Evolutionary conservation across 2,329 filamentous ascomycete species (phyloP).

Genomic region (Aplosporella prunicola): DNA sequence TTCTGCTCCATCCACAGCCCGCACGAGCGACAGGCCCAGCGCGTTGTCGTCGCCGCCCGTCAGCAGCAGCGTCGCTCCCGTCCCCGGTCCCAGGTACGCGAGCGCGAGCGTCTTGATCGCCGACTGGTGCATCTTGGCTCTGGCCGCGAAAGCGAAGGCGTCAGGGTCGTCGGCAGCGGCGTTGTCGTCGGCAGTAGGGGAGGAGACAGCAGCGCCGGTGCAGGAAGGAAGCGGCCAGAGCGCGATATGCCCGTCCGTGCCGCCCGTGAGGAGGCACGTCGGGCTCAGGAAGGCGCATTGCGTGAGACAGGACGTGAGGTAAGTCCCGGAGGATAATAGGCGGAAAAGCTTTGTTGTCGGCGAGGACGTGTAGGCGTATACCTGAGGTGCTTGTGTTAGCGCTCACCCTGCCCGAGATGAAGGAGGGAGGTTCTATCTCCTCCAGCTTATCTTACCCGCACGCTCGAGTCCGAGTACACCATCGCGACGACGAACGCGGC

Average conservation of each 20-base stretch:
- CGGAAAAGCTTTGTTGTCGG: slow-evolving; percentile 23
- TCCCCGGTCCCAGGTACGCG: slow-evolving; percentile 17
- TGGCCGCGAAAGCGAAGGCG: slow-evolving; percentile 7
- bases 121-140: slow-evolving; percentile 62
- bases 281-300: slow-evolving; percentile 41
- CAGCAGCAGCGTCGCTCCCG: slow-evolving; percentile 44
- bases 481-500: slow-evolving; percentile 53
- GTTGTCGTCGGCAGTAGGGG: background rate
- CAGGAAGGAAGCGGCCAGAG: slow-evolving; percentile 43
- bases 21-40: slow-evolving; percentile 48
- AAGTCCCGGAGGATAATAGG: slow-evolving; percentile 29
- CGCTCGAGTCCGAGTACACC: slow-evolving; percentile 73
- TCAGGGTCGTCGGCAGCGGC: background rate
- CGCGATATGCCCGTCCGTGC: slow-evolving; percentile 71
- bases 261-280: slow-evolving; percentile 51
- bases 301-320: slow-evolving; percentile 57
- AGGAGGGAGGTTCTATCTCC: background rate
- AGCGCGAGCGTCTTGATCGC: slow-evolving; percentile 55
- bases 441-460: slow-evolving; percentile 44
- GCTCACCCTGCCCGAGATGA: background rate
- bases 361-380: slow-evolving; percentile 33
- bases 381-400: slow-evolving; percentile 22
- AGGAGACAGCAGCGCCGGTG: too few relatives aligned
- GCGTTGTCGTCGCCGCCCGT: slow-evolving; percentile 88
- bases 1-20: slow-evolving; percentile 9